Evolutionary conservation across 2,329 filamentous ascomycete species (phyloP).

Genomic region (Aschersonia sp.): DNA sequence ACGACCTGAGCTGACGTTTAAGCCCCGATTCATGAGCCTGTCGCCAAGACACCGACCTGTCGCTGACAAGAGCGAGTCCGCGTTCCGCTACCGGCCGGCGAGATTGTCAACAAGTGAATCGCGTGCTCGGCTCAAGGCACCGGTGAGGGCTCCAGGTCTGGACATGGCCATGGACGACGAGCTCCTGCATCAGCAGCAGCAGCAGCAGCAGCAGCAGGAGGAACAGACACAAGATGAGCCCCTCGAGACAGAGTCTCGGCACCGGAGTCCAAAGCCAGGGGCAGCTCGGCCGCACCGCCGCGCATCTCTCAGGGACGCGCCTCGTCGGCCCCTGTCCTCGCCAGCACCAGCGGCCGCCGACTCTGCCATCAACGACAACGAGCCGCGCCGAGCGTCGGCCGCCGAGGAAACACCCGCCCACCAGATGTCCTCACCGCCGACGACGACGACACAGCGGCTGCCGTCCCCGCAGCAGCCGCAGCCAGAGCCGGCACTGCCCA

Average conservation of each 20-base stretch:
- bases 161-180: constrained; percentile 6
- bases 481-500: constrained; percentile 15
- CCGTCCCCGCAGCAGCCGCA: constrained; percentile 21
- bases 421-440: constrained; percentile 21
- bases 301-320: no score
- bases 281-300: no score
- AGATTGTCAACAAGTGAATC: no score
- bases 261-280: no score
- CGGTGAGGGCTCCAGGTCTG: not conserved
- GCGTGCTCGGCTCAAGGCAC: no score
- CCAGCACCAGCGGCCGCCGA: no score
- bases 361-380: not conserved
- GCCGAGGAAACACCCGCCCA: constrained; percentile 15
- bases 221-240: not conserved
- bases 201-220: not conserved
- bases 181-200: not conserved
- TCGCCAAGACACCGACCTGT: not conserved
- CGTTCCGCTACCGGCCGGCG: no score
- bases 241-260: not conserved
- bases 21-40: not conserved
- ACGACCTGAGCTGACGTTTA: no score
- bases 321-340: no score
- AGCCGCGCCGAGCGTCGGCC: not conserved
- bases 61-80: no score
- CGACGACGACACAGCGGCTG: constrained; percentile 13